Evolutionary conservation across 2,329 filamentous ascomycete genomes (phyloP), one percentile per base, ranked within the genome.

Genomic region (Colletotrichum spinosum): DNA sequence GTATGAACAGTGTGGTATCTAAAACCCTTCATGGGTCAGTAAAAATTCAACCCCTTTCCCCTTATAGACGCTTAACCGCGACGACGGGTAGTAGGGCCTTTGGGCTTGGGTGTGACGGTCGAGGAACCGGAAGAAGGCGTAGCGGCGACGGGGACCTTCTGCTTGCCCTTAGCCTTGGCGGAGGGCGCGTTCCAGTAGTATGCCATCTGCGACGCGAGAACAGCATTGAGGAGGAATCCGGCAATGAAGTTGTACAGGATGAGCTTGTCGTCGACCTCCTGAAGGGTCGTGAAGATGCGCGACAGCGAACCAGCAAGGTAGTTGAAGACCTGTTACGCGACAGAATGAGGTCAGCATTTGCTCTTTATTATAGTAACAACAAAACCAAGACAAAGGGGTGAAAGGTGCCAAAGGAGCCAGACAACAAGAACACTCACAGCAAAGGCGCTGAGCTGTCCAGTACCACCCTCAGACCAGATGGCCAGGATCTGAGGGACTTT

Each of bases 171-270:
- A 48, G 75, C 75, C 73, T 82, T 83, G 68, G 77, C 74, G 12
- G 85, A 82, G 9, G 86, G 85, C 8, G 84, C 80, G 74, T 97
- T 97, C 96, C 96, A 99, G 84, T 98, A 98, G 81, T 94, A 97
- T 35, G 97, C 76, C 91, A 99, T 96, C 83, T 99, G 96, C 44
- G 86, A 80, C 12, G 94, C 94, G 63, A 99, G 84, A 61, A 99
- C 86, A 63, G 90, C 84, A 79, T 99, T 99, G 72, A 99, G 87
- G n/a, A 84, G 81, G 77, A 97, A 97, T 35, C 94, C 96, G 8
- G 94, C 93, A 60, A 98, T 81, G 84, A 97, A 98, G 55, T 94
- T 92, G 80, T 97, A 98, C 34, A 99, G 86, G 73, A 99, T 98
- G 65, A 98, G 85, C 80, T 94, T 94, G 79, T 99, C 96, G 77